These are phyloP conservation scores for Apiospora aurea DNA, from an alignment of 2,329 filamentous ascomycete genomes.

Conservation along the genomic window DNA sequence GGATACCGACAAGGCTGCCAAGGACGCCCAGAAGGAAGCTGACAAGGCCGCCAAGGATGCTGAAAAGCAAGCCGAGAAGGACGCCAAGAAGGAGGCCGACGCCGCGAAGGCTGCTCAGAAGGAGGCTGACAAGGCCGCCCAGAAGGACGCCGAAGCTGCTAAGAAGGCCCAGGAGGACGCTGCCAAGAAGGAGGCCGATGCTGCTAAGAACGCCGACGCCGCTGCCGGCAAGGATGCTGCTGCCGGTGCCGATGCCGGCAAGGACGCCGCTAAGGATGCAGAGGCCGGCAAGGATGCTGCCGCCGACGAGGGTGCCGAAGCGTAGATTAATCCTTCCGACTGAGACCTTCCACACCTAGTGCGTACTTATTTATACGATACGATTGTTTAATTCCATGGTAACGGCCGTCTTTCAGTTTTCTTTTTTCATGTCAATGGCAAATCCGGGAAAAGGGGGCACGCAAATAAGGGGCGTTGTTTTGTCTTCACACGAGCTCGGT, in stretches of 20 bases:
- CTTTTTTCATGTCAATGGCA: not conserved
- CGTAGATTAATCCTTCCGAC: not conserved
- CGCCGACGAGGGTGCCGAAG: not conserved
- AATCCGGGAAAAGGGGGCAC: not conserved
- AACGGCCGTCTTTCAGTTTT: constrained; percentile 5
- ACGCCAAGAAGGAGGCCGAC: not conserved
- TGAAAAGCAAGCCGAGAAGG: not conserved
- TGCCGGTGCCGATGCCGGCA: not conserved
- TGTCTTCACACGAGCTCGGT: not conserved
- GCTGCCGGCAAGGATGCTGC: not conserved
- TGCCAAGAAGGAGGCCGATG: not conserved
- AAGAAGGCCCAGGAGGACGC: not conserved
- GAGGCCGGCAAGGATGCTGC: not conserved
- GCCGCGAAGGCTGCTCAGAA: not conserved
- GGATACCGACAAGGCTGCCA: not conserved
- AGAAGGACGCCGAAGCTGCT: not conserved
- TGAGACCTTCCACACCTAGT: not conserved
- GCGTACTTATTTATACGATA: not conserved
- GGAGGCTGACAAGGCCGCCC: not conserved
- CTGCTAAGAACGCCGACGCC: not conserved
- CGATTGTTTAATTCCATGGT: constrained; percentile 8
- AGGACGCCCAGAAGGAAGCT: not conserved
- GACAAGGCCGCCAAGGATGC: not conserved
- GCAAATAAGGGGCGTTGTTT: not conserved
- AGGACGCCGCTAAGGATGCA: not conserved